Evolutionary conservation across 495 filamentous ascomycete genomes (phyloP), one percentile per base, ranked within the genome.

Genomic region (Cercophora newfieldiana): DNA sequence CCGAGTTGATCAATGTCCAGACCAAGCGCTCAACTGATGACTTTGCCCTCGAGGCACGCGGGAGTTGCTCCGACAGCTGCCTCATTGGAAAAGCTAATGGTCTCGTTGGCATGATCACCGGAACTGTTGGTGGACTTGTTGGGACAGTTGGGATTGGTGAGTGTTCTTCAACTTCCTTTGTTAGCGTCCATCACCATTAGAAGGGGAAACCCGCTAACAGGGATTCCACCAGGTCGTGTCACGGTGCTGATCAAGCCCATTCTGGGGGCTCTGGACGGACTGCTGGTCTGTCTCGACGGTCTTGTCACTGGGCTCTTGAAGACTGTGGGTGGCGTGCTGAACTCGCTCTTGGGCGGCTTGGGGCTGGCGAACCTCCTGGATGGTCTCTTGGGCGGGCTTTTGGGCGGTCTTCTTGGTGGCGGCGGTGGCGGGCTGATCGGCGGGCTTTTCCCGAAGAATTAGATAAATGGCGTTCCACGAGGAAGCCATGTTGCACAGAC

Each of bases 141-240:
- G 55, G 63, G 25, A 29, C 37, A 30, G 28, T 65, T 59, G 63
- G 63, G 30, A 29, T 65, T 51, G 28, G 63, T 65, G 49, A 63
- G 61, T 63, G 4, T 22, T 2, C n/a, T 18, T 25, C 22, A 18
- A n/a, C 16, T 16, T 22, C n/a, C 6, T 22, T 7, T 8, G 19
- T 25, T 29, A 19, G 57, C 10, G 19, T n/a, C n/a, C n/a, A n/a
- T n/a, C n/a, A n/a, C n/a, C n/a, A n/a, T n/a, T n/a, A n/a, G n/a
- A n/a, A n/a, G n/a, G n/a, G n/a, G n/a, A n/a, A n/a, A n/a, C n/a
- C n/a, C 37, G 37, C 10, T 44, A 44, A 25, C 22, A 25, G 37
- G 49, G 59, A 61, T 26, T 12, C 3, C 44, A 18, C 19, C 22
- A 65, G 54, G n/a, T n/a, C 33, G 63, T 10, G 63, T 65, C 30